These are phyloP conservation scores for Setaria viridis DNA, from an alignment of 202 grass and related monocot genomes.

Conservation along the genomic window DNA sequence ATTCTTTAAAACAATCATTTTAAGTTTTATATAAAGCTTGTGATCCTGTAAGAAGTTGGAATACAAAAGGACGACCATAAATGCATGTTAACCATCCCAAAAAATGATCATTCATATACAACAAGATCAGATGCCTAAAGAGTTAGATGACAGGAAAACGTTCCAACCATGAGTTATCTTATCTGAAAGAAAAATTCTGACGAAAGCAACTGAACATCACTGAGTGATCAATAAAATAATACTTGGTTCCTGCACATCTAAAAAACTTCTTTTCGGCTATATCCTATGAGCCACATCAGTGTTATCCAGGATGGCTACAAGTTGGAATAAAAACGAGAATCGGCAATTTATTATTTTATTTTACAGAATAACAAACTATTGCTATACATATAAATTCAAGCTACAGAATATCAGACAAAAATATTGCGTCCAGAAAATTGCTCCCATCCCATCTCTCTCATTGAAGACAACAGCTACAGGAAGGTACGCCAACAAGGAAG, in stretches of 20 bases:
- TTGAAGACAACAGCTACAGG: not conserved
- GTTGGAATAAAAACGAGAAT: not conserved
- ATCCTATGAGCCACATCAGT: no score
- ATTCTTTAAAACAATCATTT: not conserved
- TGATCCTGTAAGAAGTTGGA: not conserved
- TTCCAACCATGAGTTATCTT: conserved; percentile 17
- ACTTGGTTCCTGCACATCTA: not conserved
- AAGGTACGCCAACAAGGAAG: conserved; percentile 1
- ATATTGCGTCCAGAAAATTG: not conserved
- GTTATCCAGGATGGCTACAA: not conserved
- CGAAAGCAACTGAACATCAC: conserved; percentile 36
- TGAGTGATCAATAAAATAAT: conserved; percentile 23
- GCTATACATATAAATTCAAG: not conserved
- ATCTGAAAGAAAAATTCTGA: conserved; percentile 35
- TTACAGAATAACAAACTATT: conserved; percentile 3
- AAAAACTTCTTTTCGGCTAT: not conserved
- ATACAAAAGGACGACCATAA: not conserved
- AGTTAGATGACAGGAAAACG: conserved; percentile 31
- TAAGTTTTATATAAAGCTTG: no score
- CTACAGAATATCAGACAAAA: not conserved
- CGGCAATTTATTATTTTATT: not conserved
- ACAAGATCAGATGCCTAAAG: not conserved
- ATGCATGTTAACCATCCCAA: not conserved
- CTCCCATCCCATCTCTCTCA: not conserved
- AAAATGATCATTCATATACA: not conserved